Base-by-base conservation (phyloP, 1,284 basidiomycete species). In the Nidula niveotomentosa region DNA sequence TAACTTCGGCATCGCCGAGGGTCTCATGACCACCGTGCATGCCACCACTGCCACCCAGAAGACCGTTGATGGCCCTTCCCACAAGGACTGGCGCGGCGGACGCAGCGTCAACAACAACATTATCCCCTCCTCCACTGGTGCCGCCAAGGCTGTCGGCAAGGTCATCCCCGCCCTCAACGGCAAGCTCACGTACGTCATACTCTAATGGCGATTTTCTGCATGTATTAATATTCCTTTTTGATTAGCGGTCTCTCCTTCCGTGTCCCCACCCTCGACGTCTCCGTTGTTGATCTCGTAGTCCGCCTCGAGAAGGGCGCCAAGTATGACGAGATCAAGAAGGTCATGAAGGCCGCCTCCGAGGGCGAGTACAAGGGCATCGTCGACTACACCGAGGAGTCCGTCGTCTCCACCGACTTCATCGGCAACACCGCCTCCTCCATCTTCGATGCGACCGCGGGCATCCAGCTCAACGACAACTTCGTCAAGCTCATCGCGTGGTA, bases 101-200 rank as follows among this genome's bases (percentile, higher is more conserved):
- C 97, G 96, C 81, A 88, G 90, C 67, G 95, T 96, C 61, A 90
- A 89, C 76, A 92, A 92, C 81, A 99, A 99, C 89, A 98, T 99
- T 79, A 99, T 99, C 73, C 96, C 96, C 57, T 98, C 96, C 35
- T 97, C 94, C 68, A 99, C 97, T 61, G 96, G 96, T 81, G 96
- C 96, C 62, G 97, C 97, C 76, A 99, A 99, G 85, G 94, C 96
- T 62, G 96, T 98, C 72, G 96, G 96, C 71, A 98, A 99, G 85
- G 96, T 99, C 75, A 99, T 99, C 73, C 96, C 96, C 61, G 76
- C 78, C 59, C 86, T 99, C 67, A 98, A 98, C 79, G 96, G 96
- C 80, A 99, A 98, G 83, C 89, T 97, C 66, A 95, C 91, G 90
- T 86, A 66, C 60, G 85, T 76, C 10, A 48, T 37, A 18, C 45